Base-by-base conservation (phyloP, 169 alveolate genomes). In the Plasmodium billcollinsi region DNA sequence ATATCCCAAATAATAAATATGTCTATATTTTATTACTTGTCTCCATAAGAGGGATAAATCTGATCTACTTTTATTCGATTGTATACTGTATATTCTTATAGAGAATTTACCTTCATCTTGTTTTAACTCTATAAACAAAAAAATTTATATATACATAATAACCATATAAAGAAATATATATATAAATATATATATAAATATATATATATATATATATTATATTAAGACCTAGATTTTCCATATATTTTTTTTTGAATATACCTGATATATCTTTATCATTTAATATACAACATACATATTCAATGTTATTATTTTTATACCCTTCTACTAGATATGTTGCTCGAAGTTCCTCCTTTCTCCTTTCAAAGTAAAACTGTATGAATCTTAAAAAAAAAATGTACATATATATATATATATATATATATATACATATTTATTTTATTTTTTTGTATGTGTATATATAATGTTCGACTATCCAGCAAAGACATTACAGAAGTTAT, bases 321-420 rank as follows among this genome's bases (percentile, higher is more conserved):
- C 90, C 90, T 66, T 80, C 78, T 49, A 80, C 83, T 47, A 80
- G 15, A 21, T 80, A 80, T 2, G 80, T 80, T 8, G 54, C 83
- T 45, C 47, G 14, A 18, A 80, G 49, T 59, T 80, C 56, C 3
- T 67, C 83, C 59, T 67, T 80, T n/a, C 83, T 65, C 29, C 69
- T 20, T 20, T 66, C 62, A 47, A 26, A 80, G 18, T 80, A 80
- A 39, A 50, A 80, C 18, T 67, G 56, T 26, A 80, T 67, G 12
- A 80, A 50, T 59, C 90, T 80, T 14, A 24, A 26, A 80, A 58
- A 56, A n/a, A 39, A 24, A 26, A 74, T 59, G 26, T 3, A 21
- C 5, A 33, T 33, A 33, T 33, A 33, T 33, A 33, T 33, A 33
- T 33, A 33, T 33, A 33, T 33, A 33, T 33, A 33, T 33, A 33